Evolutionary conservation across 441 rosid genomes (phyloP).

Genomic region (Capsella rubella): DNA sequence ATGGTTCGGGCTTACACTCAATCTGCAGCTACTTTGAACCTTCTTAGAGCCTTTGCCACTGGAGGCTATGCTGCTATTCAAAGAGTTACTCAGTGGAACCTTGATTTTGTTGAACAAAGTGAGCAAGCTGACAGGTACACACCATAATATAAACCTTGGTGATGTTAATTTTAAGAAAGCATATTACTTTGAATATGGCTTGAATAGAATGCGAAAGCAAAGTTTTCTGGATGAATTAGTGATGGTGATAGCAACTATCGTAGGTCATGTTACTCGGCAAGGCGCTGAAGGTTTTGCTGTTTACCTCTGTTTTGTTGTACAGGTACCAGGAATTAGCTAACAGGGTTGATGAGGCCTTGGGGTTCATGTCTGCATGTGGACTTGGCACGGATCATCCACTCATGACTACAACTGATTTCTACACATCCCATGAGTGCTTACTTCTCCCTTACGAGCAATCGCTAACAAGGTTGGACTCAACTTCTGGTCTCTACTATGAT

Average conservation of each 20-base stretch:
- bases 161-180: neutral
- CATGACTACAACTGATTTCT: slow-evolving; percentile 88
- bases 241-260: too few relatives aligned
- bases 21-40: slow-evolving; percentile 82
- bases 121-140: slow-evolving; percentile 85
- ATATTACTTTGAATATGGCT: neutral
- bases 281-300: slow-evolving; percentile 24
- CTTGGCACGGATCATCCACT: slow-evolving; percentile 78
- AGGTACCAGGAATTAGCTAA: slow-evolving; percentile 81
- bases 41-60: slow-evolving; percentile 87
- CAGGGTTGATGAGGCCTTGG: slow-evolving; percentile 88
- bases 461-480: slow-evolving; percentile 83
- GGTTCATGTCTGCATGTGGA: slow-evolving; percentile 92
- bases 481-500: slow-evolving; percentile 83
- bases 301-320: neutral
- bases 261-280: neutral
- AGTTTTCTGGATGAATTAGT: neutral
- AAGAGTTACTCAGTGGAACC: slow-evolving; percentile 91
- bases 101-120: slow-evolving; percentile 78
- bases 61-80: slow-evolving; percentile 96
- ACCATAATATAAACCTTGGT: neutral
- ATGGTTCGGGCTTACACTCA: slow-evolving; percentile 82
- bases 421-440: slow-evolving; percentile 93
- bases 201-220: neutral
- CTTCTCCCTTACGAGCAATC: slow-evolving; percentile 87